Conservation (phyloP, 371 early-diverging fungal genomes). For the Syncephalis plumigaleata region DNA sequence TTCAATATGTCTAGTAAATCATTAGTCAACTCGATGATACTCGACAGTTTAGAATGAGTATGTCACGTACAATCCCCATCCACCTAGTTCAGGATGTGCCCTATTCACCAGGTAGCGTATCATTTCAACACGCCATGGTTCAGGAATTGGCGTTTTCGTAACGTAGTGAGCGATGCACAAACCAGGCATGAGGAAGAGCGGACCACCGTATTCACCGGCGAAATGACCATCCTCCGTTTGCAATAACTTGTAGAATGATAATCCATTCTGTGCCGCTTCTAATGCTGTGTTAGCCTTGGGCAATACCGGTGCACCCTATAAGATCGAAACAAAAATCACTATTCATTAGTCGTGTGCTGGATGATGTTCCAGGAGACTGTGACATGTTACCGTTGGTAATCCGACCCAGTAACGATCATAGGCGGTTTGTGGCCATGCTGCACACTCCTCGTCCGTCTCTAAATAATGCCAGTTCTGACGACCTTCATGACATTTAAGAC, state of each 20-base stretch:
- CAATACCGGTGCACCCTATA: conserved; percentile 28
- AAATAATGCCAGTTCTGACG: conserved; percentile 87
- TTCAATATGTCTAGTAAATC: conserved; percentile 62
- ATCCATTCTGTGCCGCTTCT: conserved; percentile 74
- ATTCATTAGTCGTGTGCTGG: too few relatives aligned
- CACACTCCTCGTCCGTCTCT: conserved; percentile 34
- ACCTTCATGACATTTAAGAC: conserved; percentile 62
- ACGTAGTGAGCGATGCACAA: conserved; percentile 71
- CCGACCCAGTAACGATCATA: conserved; percentile 86
- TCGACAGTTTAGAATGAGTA: too few relatives aligned
- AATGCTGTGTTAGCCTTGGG: conserved; percentile 39
- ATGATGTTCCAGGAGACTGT: neutral
- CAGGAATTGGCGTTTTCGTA: conserved; percentile 42
- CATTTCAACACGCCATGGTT: conserved; percentile 50
- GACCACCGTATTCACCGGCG: conserved; percentile 94
- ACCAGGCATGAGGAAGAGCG: conserved; percentile 90
- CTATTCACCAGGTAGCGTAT: conserved; percentile 73
- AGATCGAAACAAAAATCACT: neutral
- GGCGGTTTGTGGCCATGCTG: conserved; percentile 54
- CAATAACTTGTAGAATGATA: conserved; percentile 64
- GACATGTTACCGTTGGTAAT: conserved; percentile 32
- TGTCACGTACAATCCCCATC: conserved; percentile 79
- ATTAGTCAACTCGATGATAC: too few relatives aligned
- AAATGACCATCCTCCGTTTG: conserved; percentile 95
- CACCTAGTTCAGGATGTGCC: conserved; percentile 74